A percentile compares a stretch with the other conserved stretches of the same genome.
phyloP scores from a whole-genome alignment of 148 eudicot species.

The Chenopodium quinoa region DNA sequence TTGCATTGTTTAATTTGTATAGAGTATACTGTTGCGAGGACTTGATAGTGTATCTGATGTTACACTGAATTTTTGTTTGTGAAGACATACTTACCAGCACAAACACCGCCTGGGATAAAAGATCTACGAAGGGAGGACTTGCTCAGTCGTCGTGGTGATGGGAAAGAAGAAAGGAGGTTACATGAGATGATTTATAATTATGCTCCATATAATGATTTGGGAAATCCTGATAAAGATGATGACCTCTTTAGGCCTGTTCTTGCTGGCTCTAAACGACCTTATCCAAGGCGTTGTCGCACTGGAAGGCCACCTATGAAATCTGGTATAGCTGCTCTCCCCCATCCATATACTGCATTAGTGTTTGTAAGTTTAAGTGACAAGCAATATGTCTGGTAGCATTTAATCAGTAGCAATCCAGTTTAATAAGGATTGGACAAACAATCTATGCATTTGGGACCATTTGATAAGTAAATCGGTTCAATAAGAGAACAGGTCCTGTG shows the following conservation, averaged over 20 bases:
- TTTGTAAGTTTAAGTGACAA: too few relatives aligned
- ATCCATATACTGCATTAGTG: not conserved
- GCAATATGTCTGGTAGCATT: not conserved
- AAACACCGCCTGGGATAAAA: conserved; percentile 90
- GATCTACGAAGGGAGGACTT: conserved; percentile 76
- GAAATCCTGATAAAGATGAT: conserved; percentile 64
- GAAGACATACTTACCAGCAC: conserved; percentile 75
- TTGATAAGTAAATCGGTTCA: not conserved
- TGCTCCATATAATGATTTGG: conserved; percentile 87
- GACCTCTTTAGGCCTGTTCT: conserved; percentile 69
- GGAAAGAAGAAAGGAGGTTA: conserved; percentile 69
- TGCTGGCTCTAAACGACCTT: conserved; percentile 68
- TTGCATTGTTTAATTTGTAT: not conserved
- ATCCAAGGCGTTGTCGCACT: conserved; percentile 96
- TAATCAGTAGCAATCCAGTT: not conserved
- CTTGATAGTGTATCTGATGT: conserved; percentile 21
- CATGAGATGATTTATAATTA: conserved; percentile 87
- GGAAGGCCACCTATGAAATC: conserved; percentile 64
- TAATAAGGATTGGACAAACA: not conserved
- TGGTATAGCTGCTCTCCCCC: conserved; percentile 35
- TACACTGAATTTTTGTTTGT: not conserved
- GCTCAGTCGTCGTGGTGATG: conserved; percentile 65
- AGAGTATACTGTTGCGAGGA: too few relatives aligned
- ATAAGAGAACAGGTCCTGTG: not conserved
- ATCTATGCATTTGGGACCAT: not conserved